Evolutionary conservation across 1,284 basidiomycete species (phyloP), one percentile per base, ranked within the genome.

Genomic region (Marasmius tenuissimus): DNA sequence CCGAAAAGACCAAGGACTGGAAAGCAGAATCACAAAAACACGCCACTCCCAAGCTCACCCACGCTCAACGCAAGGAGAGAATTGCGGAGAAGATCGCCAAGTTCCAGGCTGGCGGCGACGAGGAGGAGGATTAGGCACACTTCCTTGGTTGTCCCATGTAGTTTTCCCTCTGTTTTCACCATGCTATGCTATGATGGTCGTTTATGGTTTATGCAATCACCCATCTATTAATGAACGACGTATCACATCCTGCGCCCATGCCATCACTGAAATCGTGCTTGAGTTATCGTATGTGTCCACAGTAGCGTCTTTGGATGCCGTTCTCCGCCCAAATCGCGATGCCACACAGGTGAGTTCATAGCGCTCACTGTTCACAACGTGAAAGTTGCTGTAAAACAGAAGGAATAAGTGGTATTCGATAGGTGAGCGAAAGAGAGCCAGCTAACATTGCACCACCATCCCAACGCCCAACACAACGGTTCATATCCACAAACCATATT

Each of bases 1-100:
- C 94, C 52, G 94, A 97, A 68, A 98, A 98, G 85, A 78, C 88
- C 62, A 88, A 86, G 74, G 91, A 98, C 83, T 99, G 96, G 96
- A 94, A 91, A 74, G 83, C 91, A 48, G 96, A 98, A 79, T 82
- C 82, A 63, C 77, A 85, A 74, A 95, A 96, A 78, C 84, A 86
- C 86, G 87, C 85, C 79, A 77, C 80, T 64, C 70, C 70, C 71
- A 93, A 84, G 78, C 91, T 96, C 74, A 94, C 89, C 55, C 76
- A 85, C 70, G 92, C 86, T 64, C 81, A 98, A 81, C 88, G 94
- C 75, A 85, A 85, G 76, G 86, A 81, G 67, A 83, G 83, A 66
- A 92, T 98, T 77, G 86, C 91, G 68, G 81, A 78, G 68, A 96
- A 92, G 82, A 96, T 96, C 76, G 85, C 89, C 70, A 87, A 87